Conservation (phyloP, 177 flowering plant genomes). For the Vitis hybrid region DNA sequence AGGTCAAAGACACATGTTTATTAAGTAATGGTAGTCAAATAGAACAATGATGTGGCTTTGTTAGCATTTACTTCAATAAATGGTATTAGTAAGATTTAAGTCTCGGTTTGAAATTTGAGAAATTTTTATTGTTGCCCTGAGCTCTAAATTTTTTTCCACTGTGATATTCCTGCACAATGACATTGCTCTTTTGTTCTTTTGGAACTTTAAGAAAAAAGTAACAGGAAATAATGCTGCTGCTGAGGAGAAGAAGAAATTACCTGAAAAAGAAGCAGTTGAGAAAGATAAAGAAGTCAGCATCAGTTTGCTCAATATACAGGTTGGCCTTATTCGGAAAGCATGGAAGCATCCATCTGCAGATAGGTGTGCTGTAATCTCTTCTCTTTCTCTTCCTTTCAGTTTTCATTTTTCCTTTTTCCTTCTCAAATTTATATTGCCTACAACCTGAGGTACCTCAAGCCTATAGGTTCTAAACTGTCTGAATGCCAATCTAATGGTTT, state of each 20-base stretch:
- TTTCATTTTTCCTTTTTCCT: too few relatives aligned
- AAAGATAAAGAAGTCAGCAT: conserved; percentile 70
- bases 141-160: background rate
- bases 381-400: background rate
- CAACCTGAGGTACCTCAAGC: too few relatives aligned
- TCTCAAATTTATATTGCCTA: too few relatives aligned
- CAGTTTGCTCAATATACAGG: conserved; percentile 78
- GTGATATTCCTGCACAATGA: conserved; percentile 1
- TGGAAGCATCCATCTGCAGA: conserved; percentile 99
- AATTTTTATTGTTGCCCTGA: background rate
- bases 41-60: too few relatives aligned
- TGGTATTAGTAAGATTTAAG: background rate
- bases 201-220: conserved; percentile 38
- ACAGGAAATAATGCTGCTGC: conserved; percentile 39
- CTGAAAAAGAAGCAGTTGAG: conserved; percentile 52
- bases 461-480: too few relatives aligned
- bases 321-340: conserved; percentile 90
- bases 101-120: background rate
- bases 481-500: too few relatives aligned
- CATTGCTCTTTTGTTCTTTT: conserved; percentile 5
- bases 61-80: too few relatives aligned
- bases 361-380: conserved; percentile 45
- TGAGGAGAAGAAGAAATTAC: conserved; percentile 52
- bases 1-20: too few relatives aligned
- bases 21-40: too few relatives aligned